Percentiles rank a stretch among this genome's conserved stretches.
Evolutionary conservation across 768 basidiomycete genomes (phyloP).

Genomic region (Pilatotrama ljubarskyi): DNA sequence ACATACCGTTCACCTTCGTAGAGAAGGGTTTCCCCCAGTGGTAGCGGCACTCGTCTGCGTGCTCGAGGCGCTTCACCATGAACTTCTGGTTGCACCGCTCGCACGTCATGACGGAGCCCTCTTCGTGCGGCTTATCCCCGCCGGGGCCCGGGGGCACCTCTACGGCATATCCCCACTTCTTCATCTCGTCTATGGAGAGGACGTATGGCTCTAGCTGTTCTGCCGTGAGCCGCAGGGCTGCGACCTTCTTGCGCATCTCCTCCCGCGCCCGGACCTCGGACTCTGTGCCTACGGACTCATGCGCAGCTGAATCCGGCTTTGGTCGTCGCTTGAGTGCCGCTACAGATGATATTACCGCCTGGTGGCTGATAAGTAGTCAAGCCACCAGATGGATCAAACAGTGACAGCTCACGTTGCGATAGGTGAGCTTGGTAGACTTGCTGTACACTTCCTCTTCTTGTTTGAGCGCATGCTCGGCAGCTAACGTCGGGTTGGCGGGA

Average conservation of each 20-base stretch:
- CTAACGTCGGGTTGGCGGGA: conserved; percentile 56
- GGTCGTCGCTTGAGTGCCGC: conserved; percentile 53
- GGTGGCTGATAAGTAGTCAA: conserved; percentile 10
- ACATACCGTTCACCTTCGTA: conserved; percentile 64
- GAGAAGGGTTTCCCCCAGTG: conserved; percentile 81
- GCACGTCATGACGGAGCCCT: conserved; percentile 66
- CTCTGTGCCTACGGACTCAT: conserved; percentile 80
- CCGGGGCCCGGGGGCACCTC: conserved; percentile 69
- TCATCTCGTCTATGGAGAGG: conserved; percentile 56
- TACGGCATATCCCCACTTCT: conserved; percentile 69
- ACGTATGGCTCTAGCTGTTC: conserved; percentile 57
- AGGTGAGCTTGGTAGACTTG: conserved; percentile 73
- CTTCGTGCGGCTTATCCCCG: conserved; percentile 59
- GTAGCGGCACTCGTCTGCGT: conserved; percentile 65
- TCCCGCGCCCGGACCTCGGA: conserved; percentile 56
- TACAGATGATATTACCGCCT: conserved; percentile 56
- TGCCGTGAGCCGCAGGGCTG: conserved; percentile 53
- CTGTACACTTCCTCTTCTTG: conserved; percentile 83
- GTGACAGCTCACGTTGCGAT: conserved; percentile 65
- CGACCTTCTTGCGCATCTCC: conserved; percentile 54
- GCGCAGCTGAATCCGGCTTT: conserved; percentile 54
- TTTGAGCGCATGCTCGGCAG: conserved; percentile 74
- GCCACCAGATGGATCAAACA: conserved; percentile 5
- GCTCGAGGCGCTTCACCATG: conserved; percentile 58
- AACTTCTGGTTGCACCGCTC: conserved; percentile 78